Percentiles rank a stretch among this genome's conserved stretches.
Evolutionary conservation across 345 rosid species (phyloP).

Genomic region (Eucalyptus marginata): DNA sequence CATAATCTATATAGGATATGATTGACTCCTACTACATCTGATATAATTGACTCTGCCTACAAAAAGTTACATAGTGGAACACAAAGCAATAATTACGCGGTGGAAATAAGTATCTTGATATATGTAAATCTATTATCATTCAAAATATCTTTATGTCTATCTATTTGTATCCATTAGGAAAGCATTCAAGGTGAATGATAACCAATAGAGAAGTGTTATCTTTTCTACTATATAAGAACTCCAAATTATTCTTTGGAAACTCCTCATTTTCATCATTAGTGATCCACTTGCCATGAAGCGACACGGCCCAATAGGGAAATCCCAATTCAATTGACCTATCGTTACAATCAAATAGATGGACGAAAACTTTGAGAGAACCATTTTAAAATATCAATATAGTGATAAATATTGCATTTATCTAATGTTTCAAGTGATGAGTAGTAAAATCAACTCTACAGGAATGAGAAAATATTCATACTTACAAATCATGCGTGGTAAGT

Average conservation of each 20-base stretch:
- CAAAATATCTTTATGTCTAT: not conserved
- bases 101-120: not conserved
- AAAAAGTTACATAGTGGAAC: not conserved
- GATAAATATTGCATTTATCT: not conserved
- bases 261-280: not conserved
- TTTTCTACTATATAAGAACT: not conserved
- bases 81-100: not conserved
- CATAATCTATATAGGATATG: not conserved
- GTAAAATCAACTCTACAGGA: not conserved
- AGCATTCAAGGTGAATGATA: not conserved
- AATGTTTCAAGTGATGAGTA: not conserved
- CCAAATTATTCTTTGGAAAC: not conserved
- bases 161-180: not conserved
- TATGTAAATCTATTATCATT: not conserved
- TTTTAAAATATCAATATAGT: not conserved
- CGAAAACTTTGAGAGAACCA: not conserved
- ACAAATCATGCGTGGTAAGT: not conserved
- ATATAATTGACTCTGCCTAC: not conserved
- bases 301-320: not conserved
- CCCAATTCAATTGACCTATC: not conserved
- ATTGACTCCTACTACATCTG: not conserved
- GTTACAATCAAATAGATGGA: not conserved
- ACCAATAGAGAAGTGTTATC: not conserved
- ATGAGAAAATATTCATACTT: not conserved
- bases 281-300: not conserved